These are phyloP conservation scores for Neocatenulostroma microsporum DNA, from an alignment of 2,329 filamentous ascomycete species.

Conservation along the genomic window DNA sequence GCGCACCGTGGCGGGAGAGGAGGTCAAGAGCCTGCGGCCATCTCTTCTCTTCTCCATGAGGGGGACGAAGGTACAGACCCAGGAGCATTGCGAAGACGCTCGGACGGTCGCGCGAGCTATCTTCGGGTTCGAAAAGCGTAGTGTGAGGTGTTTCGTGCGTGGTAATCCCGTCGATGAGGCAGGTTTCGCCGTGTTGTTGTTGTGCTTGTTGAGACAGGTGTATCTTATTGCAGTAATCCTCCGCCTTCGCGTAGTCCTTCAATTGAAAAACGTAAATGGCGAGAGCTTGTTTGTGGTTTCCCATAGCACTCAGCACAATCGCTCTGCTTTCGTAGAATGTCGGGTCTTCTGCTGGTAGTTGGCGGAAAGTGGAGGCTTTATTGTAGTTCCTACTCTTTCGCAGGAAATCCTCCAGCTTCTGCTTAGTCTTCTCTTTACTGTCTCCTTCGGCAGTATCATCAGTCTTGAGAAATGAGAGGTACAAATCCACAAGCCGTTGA, in stretches of 20 bases:
- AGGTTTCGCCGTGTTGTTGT: slow-evolving; percentile 11
- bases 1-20: slow-evolving; percentile 85
- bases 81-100: slow-evolving; percentile 91
- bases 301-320: slow-evolving; percentile 89
- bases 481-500: slow-evolving; percentile 69
- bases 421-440: slow-evolving; percentile 45
- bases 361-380: slow-evolving; percentile 53
- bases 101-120: slow-evolving; percentile 45
- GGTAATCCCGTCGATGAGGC: slow-evolving; percentile 15
- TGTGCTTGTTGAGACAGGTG: slow-evolving; percentile 49
- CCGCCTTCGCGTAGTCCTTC: slow-evolving; percentile 76
- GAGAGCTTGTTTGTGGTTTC: slow-evolving; percentile 88
- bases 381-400: slow-evolving; percentile 73
- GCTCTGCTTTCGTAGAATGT: slow-evolving; percentile 84
- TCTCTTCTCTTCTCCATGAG: slow-evolving; percentile 55
- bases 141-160: slow-evolving; percentile 17
- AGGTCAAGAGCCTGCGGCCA: slow-evolving; percentile 75
- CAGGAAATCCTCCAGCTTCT: slow-evolving; percentile 66
- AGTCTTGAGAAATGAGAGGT: slow-evolving; percentile 48
- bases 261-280: slow-evolving; percentile 97
- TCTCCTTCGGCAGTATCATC: slow-evolving; percentile 29
- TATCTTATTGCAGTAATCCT: slow-evolving; percentile 93
- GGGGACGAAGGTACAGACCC: slow-evolving; percentile 78
- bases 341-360: slow-evolving; percentile 73
- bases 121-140: slow-evolving; percentile 42